Percentiles rank a stretch among this genome's conserved stretches.
Evolutionary conservation across 768 basidiomycete genomes (phyloP).

Genomic region (Chiua virens): DNA sequence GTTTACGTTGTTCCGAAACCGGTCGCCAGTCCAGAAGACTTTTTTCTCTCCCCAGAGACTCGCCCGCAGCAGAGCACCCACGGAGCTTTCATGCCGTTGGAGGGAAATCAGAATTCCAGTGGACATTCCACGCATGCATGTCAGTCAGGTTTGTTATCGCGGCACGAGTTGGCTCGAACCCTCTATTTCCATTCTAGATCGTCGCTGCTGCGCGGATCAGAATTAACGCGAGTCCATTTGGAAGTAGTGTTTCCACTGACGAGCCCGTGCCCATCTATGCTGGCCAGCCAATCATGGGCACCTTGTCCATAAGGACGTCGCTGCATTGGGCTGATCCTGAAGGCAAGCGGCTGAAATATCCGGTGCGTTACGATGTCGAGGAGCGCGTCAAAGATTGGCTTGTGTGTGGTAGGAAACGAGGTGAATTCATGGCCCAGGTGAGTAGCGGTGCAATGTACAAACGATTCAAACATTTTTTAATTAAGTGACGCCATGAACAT

Average conservation of each 20-base stretch:
- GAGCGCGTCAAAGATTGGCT: constrained; percentile 86
- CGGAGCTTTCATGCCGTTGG: constrained; percentile 49
- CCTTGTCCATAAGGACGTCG: constrained; percentile 65
- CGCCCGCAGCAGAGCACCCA: constrained; percentile 40
- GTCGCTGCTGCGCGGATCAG: constrained; percentile 58
- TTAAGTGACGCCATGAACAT: constrained; percentile 1
- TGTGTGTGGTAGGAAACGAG: constrained; percentile 84
- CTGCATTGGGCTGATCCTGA: constrained; percentile 71
- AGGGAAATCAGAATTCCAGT: constrained; percentile 79
- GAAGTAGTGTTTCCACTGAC: constrained; percentile 28
- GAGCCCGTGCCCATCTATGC: constrained; percentile 61
- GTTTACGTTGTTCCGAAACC: constrained; percentile 6
- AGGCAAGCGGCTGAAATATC: constrained; percentile 43
- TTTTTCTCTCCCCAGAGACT: constrained; percentile 34
- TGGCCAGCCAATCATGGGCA: constrained; percentile 80
- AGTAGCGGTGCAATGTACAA: constrained; percentile 18
- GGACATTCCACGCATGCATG: constrained; percentile 81
- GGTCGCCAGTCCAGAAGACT: constrained; percentile 24
- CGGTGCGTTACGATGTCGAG: constrained; percentile 78
- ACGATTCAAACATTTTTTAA: background rate
- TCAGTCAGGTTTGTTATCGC: constrained; percentile 36
- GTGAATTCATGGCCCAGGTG: constrained; percentile 76
- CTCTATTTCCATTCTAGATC: constrained; percentile 45
- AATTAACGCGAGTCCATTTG: constrained; percentile 46
- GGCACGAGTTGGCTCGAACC: background rate